Percentiles rank a stretch among this genome's conserved stretches.
phyloP scores from a whole-genome alignment of 2,329 filamentous ascomycete genomes.

The Ascochyta rabiei region DNA sequence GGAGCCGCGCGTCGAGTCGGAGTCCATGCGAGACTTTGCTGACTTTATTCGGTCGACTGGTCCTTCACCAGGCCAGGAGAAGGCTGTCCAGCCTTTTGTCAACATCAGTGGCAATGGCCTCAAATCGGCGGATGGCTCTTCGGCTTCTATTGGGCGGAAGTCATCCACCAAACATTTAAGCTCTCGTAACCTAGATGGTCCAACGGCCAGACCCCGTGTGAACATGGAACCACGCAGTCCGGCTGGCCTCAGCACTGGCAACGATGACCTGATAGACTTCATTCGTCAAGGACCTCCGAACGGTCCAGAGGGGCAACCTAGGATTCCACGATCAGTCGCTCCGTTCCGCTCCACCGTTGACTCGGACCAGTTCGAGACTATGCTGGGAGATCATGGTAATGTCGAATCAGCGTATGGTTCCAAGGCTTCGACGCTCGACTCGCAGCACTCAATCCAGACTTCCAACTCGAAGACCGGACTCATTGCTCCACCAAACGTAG shows the following conservation, averaged over 20 bases:
- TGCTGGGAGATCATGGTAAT: conserved; percentile 42
- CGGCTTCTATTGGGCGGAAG: conserved; percentile 38
- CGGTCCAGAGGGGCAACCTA: conserved; percentile 63
- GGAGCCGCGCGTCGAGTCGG: conserved; percentile 72
- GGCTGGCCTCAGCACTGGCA: conserved; percentile 68
- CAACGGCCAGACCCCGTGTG: conserved; percentile 34
- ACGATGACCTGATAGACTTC: conserved; percentile 90
- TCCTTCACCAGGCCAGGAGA: conserved; percentile 50
- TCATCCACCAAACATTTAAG: conserved; percentile 32
- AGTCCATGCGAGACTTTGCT: conserved; percentile 81
- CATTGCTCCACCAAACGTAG: conserved; percentile 46
- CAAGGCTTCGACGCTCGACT: conserved; percentile 43
- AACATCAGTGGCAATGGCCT: conserved; percentile 27
- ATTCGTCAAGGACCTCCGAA: conserved; percentile 83
- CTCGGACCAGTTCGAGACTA: conserved; percentile 71
- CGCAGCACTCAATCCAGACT: conserved; percentile 60
- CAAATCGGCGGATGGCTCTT: conserved; percentile 28
- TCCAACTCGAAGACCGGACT: conserved; percentile 78
- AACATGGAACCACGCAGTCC: conserved; percentile 68
- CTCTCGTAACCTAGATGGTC: conserved; percentile 24
- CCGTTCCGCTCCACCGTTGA: conserved; percentile 87
- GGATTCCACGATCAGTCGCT: conserved; percentile 81
- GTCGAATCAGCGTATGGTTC: conserved; percentile 45
- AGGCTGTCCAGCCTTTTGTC: conserved; percentile 44
- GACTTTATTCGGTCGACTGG: conserved; percentile 89